These are phyloP conservation scores for Hirschfeldia incana DNA, from an alignment of 345 rosid species.

Conservation along the genomic window DNA sequence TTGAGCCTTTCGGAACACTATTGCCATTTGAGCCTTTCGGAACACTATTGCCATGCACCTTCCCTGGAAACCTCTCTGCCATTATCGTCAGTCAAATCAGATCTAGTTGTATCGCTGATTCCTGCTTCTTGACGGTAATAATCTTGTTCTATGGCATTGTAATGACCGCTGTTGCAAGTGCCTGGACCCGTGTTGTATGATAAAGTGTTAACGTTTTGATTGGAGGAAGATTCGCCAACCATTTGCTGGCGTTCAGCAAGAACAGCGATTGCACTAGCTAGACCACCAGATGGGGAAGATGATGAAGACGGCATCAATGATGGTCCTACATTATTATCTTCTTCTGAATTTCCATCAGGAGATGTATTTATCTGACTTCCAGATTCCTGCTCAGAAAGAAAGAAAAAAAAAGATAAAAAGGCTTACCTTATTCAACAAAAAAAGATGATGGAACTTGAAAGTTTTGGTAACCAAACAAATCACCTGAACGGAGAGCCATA, in stretches of 20 bases:
- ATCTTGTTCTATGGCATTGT: conserved; percentile 41
- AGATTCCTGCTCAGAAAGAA: conserved; percentile 48
- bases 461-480: background rate
- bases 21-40: background rate
- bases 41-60: conserved; percentile 3
- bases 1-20: background rate
- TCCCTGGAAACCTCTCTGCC: background rate
- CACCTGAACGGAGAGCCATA: conserved; percentile 94
- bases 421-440: background rate
- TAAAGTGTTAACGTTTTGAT: conserved; percentile 17
- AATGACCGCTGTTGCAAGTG: conserved; percentile 39
- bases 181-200: conserved; percentile 5
- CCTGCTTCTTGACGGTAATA: conserved; percentile 56
- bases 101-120: conserved; percentile 55
- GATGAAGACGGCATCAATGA: conserved; percentile 65
- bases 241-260: conserved; percentile 82
- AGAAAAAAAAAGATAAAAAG: background rate
- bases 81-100: conserved; percentile 52
- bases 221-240: conserved; percentile 53
- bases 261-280: conserved; percentile 87
- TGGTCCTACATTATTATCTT: conserved; percentile 38
- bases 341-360: conserved; percentile 40
- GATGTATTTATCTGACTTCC: conserved; percentile 46
- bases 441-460: background rate
- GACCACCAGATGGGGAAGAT: conserved; percentile 81